These are phyloP conservation scores for Elsinoe ampelina DNA, from an alignment of 2,329 filamentous ascomycete genomes.

Conservation along the genomic window DNA sequence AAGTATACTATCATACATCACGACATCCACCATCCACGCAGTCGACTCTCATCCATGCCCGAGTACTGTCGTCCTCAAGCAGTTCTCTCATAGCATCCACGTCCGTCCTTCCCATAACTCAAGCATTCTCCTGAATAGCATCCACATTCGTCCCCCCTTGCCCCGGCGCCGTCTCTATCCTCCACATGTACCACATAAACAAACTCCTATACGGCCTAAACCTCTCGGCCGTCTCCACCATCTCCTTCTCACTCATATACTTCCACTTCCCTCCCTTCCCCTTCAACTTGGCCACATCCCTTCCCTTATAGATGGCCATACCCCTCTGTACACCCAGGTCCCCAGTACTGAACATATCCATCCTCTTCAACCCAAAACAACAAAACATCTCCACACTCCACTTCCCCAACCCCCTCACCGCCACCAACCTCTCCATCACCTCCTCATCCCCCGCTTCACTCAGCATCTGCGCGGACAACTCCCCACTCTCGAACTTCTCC, in stretches of 20 bases:
- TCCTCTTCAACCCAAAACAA: slow-evolving; percentile 84
- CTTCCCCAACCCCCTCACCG: slow-evolving; percentile 74
- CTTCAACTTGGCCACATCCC: slow-evolving; percentile 77
- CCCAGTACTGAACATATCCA: slow-evolving; percentile 87
- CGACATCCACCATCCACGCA: too few species aligned
- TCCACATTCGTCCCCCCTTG: slow-evolving; percentile 43
- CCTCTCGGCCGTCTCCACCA: slow-evolving; percentile 68
- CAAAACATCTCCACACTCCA: slow-evolving; percentile 99
- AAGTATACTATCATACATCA: too few species aligned
- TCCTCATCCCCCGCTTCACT: slow-evolving; percentile 76
- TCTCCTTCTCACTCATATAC: slow-evolving; percentile 91
- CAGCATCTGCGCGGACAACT: slow-evolving; percentile 67
- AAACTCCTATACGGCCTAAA: slow-evolving; percentile 82
- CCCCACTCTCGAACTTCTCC: slow-evolving; percentile 65
- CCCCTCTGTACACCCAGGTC: slow-evolving; percentile 90
- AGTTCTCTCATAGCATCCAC: neutral
- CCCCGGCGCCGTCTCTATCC: slow-evolving; percentile 57
- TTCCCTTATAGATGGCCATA: slow-evolving; percentile 79
- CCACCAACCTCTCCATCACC: slow-evolving; percentile 69
- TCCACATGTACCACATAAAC: slow-evolving; percentile 99
- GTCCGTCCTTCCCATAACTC: neutral
- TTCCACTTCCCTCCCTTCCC: slow-evolving; percentile 81
- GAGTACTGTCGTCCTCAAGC: neutral
- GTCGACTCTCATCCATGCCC: neutral
- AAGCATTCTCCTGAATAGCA: slow-evolving; percentile 31